These are phyloP conservation scores for Amanita muscaria DNA, from an alignment of 768 basidiomycete genomes.

Conservation along the genomic window DNA sequence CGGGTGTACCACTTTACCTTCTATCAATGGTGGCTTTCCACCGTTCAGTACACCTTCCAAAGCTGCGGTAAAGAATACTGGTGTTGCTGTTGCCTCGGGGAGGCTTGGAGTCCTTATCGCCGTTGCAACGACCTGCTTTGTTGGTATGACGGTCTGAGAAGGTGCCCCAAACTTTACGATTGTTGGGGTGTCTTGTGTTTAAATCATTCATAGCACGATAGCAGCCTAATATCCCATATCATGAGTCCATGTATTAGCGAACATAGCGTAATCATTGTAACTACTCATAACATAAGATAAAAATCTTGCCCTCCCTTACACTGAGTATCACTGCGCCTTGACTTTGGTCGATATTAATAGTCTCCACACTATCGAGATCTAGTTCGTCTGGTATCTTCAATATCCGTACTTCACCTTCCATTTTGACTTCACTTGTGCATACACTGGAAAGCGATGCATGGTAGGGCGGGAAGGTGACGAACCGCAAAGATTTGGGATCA, in stretches of 20 bases:
- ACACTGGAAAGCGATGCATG: background rate
- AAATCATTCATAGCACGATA: too few relatives aligned
- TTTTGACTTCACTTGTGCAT: background rate
- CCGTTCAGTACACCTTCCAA: too few relatives aligned
- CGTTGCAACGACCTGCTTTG: too few relatives aligned
- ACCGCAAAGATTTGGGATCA: constrained; percentile 4
- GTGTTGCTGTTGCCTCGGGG: too few relatives aligned
- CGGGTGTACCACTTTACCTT: too few relatives aligned
- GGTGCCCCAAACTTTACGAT: too few relatives aligned
- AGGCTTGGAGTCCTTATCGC: too few relatives aligned
- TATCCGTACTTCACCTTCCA: constrained; percentile 44
- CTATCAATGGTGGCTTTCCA: too few relatives aligned
- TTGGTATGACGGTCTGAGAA: too few relatives aligned
- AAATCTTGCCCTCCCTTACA: constrained; percentile 59
- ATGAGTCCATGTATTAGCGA: background rate
- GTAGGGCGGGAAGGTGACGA: constrained; percentile 6
- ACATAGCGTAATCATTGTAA: background rate
- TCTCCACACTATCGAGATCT: constrained; percentile 58
- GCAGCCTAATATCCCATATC: too few relatives aligned
- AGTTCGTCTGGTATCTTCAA: constrained; percentile 57
- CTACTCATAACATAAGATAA: constrained; percentile 60
- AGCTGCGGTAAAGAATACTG: too few relatives aligned
- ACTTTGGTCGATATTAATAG: constrained; percentile 70
- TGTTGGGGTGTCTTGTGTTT: too few relatives aligned
- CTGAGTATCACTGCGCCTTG: constrained; percentile 68